Evolutionary conservation across 139 green algal genomes (phyloP), one percentile per base, ranked within the genome.

Genomic region (Klebsormidium nitens): DNA sequence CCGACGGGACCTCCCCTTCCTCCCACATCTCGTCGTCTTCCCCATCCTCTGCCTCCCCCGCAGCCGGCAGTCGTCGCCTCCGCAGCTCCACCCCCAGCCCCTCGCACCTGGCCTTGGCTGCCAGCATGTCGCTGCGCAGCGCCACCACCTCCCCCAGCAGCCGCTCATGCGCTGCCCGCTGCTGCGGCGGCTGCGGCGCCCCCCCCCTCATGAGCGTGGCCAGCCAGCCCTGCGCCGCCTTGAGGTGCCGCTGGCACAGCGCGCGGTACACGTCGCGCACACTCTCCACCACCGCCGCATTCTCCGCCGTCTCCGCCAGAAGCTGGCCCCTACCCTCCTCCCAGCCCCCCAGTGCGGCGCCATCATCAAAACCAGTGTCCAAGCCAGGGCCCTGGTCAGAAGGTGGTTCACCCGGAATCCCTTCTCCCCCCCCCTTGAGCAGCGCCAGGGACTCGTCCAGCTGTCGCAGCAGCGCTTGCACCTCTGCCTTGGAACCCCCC

Each of bases 91-190:
- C 5, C 23, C 60, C 60, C 36, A 71, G 56, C 31, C 61, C 56
- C 35, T 57, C 19, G 35, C 67, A 75, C 58, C 23, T 39, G 3
- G 6, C 47, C 26, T n/a, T 23, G 28, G 59, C 34, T 35, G 26
- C 59, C 59, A 17, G n/a, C 59, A 75, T n/a, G 5, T 52, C 31
- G n/a, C 74, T 75, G 3, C 56, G 58, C 11, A 74, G 60, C 23
- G 73, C 67, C 26, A 75, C 74, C 29, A 59, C 59, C 26, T 6
- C 11, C n/a, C 38, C 29, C 5, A 75, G 67, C 31, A 73, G 50
- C 52, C 17, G 19, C 3, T 73, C 32, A 8, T 11, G 36, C 4
- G 11, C 48, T 5, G 5, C 31, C 65, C 5, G 36, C 5, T 73
- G 50, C 46, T 55, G 46, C 23, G 23, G 23, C 23, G 46, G 23